phyloP scores from a whole-genome alignment of 352 stramenopile species.

The Phytophthora quininea region DNA sequence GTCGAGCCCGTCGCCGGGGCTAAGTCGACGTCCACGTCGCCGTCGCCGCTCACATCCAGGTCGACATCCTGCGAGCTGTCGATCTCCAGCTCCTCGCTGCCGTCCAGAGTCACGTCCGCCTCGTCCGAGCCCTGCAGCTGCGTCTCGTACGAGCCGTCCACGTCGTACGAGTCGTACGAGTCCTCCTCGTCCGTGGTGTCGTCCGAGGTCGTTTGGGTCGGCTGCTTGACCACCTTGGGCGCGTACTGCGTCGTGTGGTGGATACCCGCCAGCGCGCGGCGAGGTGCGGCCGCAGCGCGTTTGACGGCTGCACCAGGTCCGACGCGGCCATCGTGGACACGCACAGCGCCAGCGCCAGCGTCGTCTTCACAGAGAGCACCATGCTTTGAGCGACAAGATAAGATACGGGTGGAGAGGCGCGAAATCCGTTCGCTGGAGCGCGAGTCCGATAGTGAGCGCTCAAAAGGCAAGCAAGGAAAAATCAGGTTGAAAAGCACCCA shows the following conservation, averaged over 20 bases:
- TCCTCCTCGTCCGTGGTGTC: slow-evolving; percentile 13
- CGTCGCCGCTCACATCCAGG: slow-evolving; percentile 16
- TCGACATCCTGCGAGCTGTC: slow-evolving; percentile 32
- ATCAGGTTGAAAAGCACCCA: not conserved
- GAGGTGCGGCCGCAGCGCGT: slow-evolving; percentile 32
- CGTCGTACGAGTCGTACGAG: slow-evolving; percentile 29
- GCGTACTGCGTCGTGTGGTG: slow-evolving; percentile 42
- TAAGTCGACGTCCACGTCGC: slow-evolving; percentile 40
- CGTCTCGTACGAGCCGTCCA: slow-evolving; percentile 29
- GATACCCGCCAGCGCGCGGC: slow-evolving; percentile 25
- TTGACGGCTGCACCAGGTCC: slow-evolving; percentile 17
- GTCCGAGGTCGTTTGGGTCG: slow-evolving; percentile 13
- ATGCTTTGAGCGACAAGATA: slow-evolving; percentile 14
- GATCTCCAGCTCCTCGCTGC: slow-evolving; percentile 29
- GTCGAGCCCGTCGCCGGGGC: slow-evolving; percentile 32
- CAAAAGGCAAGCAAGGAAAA: not conserved
- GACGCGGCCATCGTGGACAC: slow-evolving; percentile 32
- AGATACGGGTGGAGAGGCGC: too few species aligned
- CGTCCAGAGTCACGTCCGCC: slow-evolving; percentile 23
- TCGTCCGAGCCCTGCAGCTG: slow-evolving; percentile 22
- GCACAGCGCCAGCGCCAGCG: slow-evolving; percentile 36
- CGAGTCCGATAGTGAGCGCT: not conserved
- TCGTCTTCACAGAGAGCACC: slow-evolving; percentile 47
- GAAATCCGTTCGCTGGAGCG: not conserved
- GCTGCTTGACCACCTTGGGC: slow-evolving; percentile 34